Base-by-base conservation (phyloP, 1,284 basidiomycete genomes). In the Caloboletus inedulis region DNA sequence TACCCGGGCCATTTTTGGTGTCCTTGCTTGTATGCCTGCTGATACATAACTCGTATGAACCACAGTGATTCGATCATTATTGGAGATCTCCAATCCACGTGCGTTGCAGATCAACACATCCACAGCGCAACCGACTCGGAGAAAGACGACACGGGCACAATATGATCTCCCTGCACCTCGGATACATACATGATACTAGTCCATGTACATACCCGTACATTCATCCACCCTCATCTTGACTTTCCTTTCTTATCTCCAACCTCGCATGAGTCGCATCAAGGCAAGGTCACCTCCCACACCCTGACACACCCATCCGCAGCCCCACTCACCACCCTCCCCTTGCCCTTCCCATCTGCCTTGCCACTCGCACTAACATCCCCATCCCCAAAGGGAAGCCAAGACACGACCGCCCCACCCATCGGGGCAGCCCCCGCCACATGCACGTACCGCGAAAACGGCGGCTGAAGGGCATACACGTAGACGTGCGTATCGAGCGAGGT, bases 401-500 rank as follows among this genome's bases (percentile, higher is more conserved):
- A 75, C 14, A 94, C 92, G 21, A 80, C 80, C 54, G 84, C 87
- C 0, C 92, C 87, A 6, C 94, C 92, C 19, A 91, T 89, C 3
- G 89, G 83, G 39, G 84, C 85, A 1, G 90, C 90, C 57, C 93
- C 93, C 75, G 89, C 90, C 70, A 97, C 85, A 13, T 86, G 80
- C 39, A 94, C 84, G 61, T 90, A 91, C 72, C 51, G 57, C 23
- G 84, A 85, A 69, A 84, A 74, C 12, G 89, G 87, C 58, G 87
- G 87, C 52, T 78, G 77, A 35, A 92, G 83, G 60, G 86, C 87
- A 87, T 93, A 98, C 36, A 98, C 74, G 67, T 94, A 97, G 8
- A 97, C 84, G 63, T 93, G 84, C 27, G 94, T 96, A 68, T 99
- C 96, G 34, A 96, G 78, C 9, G 92, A 92, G 14, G 87, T 93